phyloP scores from a whole-genome alignment of 148 eudicot genomes.

The Silene uniflora region DNA sequence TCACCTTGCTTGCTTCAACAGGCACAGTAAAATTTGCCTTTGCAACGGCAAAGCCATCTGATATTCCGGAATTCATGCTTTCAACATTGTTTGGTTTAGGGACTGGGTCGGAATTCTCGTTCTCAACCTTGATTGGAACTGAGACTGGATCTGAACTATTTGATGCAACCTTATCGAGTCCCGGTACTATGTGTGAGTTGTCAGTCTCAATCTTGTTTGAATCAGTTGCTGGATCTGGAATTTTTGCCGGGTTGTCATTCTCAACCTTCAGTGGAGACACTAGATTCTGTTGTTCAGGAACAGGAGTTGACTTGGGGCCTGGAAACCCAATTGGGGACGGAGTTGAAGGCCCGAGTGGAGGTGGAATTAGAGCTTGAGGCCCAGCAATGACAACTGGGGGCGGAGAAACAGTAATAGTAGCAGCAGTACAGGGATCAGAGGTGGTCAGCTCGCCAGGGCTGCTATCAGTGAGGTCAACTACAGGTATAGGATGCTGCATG shows the following conservation, averaged over 20 bases:
- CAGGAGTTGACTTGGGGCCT: background rate
- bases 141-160: background rate
- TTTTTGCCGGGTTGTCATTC: background rate
- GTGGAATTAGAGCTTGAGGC: background rate
- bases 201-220: background rate
- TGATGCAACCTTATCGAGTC: background rate
- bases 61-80: background rate
- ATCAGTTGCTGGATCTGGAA: background rate
- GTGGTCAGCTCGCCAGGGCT: slow-evolving; percentile 20
- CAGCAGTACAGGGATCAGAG: slow-evolving; percentile 13
- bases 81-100: background rate
- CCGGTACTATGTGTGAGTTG: background rate
- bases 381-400: slow-evolving; percentile 3
- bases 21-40: background rate
- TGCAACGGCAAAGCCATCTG: background rate
- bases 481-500: slow-evolving; percentile 35
- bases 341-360: background rate
- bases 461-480: slow-evolving; percentile 29
- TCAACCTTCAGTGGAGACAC: background rate
- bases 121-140: background rate
- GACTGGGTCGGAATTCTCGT: background rate
- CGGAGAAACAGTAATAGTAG: background rate
- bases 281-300: slow-evolving; percentile 8
- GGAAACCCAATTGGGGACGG: background rate
- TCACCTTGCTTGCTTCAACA: background rate